phyloP scores from a whole-genome alignment of 2,329 filamentous ascomycete species.

The Penicillium sp. region DNA sequence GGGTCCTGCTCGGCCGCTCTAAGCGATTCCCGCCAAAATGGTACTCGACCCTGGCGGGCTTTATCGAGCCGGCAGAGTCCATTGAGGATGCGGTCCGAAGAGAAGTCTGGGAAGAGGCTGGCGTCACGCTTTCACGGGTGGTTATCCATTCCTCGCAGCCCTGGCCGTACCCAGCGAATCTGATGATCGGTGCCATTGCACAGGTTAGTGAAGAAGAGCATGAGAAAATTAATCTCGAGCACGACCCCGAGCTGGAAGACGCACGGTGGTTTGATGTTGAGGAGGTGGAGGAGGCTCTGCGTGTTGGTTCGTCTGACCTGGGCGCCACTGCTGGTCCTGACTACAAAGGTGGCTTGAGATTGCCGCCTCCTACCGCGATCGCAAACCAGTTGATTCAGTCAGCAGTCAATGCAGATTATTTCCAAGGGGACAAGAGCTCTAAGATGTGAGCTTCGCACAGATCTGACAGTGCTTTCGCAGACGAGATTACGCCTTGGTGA shows the following conservation, averaged over 20 bases:
- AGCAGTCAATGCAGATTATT: constrained; percentile 68
- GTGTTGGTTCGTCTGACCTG: constrained; percentile 63
- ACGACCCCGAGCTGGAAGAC: constrained; percentile 87
- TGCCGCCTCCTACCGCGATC: constrained; percentile 87
- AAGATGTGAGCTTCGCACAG: constrained; percentile 35
- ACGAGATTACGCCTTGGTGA: not conserved
- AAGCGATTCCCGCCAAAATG: constrained; percentile 78
- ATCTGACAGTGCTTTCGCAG: not conserved
- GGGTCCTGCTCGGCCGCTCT: constrained; percentile 78
- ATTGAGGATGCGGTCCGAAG: constrained; percentile 79
- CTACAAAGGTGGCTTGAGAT: constrained; percentile 71
- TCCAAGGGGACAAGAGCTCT: constrained; percentile 56
- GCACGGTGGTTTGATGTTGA: constrained; percentile 85
- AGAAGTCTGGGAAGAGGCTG: constrained; percentile 84
- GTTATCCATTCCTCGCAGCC: constrained; percentile 81
- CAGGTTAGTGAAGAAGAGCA: constrained; percentile 73
- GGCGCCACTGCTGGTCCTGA: constrained; percentile 62
- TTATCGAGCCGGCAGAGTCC: constrained; percentile 80
- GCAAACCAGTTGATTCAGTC: constrained; percentile 82
- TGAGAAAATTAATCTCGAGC: constrained; percentile 75
- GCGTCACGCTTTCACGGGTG: constrained; percentile 71
- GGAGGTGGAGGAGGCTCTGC: constrained; percentile 73
- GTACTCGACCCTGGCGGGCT: constrained; percentile 87
- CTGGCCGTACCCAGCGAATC: constrained; percentile 79
- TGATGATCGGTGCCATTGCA: constrained; percentile 85